phyloP scores from a whole-genome alignment of 2,329 filamentous ascomycete genomes.

The Alternaria sp. region DNA sequence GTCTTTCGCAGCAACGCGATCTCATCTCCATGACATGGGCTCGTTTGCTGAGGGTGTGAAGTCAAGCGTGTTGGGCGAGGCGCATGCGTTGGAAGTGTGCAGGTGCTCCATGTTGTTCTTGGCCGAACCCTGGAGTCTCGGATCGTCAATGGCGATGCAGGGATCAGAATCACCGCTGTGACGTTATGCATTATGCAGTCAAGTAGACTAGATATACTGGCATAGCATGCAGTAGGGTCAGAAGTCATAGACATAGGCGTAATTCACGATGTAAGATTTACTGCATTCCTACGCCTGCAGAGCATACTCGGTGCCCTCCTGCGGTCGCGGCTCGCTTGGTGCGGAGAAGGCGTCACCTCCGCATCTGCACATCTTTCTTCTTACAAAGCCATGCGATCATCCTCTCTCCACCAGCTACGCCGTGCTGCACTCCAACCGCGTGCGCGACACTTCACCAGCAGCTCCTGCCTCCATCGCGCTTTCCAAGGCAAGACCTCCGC shows the following conservation, averaged over 20 bases:
- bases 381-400: constrained; percentile 29
- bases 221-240: no score
- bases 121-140: constrained; percentile 18
- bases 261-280: not conserved
- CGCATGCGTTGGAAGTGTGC: constrained; percentile 13
- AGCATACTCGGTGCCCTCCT: not conserved
- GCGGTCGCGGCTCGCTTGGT: constrained; percentile 8
- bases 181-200: not conserved
- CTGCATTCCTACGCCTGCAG: not conserved
- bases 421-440: not conserved
- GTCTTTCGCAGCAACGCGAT: constrained; percentile 1
- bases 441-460: constrained; percentile 27
- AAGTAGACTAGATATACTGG: not conserved
- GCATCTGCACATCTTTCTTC: constrained; percentile 18
- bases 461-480: constrained; percentile 21
- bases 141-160: constrained; percentile 24
- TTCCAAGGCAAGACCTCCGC: constrained; percentile 37
- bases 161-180: not conserved
- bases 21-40: constrained; percentile 22
- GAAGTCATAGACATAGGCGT: no score
- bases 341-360: constrained; percentile 17
- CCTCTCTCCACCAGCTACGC: constrained; percentile 1
- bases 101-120: constrained; percentile 19
- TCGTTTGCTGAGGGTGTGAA: not conserved
- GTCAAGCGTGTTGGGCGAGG: constrained; percentile 3